Evolutionary conservation across 176 grass and related monocot species (phyloP).

Genomic region (Paspalum notatum): DNA sequence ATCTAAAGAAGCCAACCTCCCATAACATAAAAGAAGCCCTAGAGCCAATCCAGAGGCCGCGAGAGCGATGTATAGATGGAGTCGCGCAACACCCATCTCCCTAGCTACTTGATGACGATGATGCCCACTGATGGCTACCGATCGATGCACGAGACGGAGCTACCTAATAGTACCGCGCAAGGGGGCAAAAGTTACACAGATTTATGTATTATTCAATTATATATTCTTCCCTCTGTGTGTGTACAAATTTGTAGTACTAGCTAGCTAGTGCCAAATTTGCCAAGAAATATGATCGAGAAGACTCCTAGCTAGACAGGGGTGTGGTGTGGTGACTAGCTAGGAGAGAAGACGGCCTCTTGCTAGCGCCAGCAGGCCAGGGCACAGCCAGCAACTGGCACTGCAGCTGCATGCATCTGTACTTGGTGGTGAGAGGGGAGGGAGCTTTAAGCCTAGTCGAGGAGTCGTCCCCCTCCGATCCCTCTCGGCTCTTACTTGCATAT

Average conservation of each 20-base stretch:
- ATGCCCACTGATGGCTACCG: conserved; percentile 57
- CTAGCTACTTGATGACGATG: conserved; percentile 43
- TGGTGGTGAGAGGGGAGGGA: conserved; percentile 40
- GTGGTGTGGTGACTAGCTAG: conserved; percentile 12
- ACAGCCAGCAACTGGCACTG: conserved; percentile 47
- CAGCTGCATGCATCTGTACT: conserved; percentile 57
- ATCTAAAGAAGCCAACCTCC: conserved; percentile 67
- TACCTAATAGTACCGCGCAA: too few relatives aligned
- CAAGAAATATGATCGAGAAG: conserved; percentile 23
- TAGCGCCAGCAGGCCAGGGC: conserved; percentile 37
- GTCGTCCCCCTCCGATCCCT: conserved; percentile 32
- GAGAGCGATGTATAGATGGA: conserved; percentile 44
- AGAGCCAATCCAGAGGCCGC: conserved; percentile 42
- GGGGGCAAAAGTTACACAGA: background rate
- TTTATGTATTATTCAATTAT: background rate
- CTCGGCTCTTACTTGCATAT: conserved; percentile 23
- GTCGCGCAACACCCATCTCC: conserved; percentile 48
- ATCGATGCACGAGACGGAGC: conserved; percentile 37
- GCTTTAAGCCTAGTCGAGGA: conserved; percentile 32
- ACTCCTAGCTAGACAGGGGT: background rate
- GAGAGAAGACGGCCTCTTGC: too few relatives aligned
- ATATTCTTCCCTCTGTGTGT: background rate
- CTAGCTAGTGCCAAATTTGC: conserved; percentile 25
- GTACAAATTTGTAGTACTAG: conserved; percentile 31
- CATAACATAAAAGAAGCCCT: conserved; percentile 40